Base-by-base conservation (phyloP, 495 filamentous ascomycete genomes). In the Clavariopsis aquatica region DNA sequence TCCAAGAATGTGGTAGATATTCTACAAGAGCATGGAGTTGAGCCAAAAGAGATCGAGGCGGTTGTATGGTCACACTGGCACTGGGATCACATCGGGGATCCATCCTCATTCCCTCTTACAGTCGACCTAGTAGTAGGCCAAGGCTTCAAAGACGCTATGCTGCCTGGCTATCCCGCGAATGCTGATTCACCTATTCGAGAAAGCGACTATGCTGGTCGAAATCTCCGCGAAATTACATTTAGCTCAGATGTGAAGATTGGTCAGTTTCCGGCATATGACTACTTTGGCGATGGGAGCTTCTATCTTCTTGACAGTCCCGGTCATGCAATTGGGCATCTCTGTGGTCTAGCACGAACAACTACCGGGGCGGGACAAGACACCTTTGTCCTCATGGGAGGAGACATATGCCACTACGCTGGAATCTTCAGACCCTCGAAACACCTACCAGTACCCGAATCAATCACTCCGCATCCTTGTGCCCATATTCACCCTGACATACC, bases 61-160 rank as follows among this genome's bases (percentile, higher is more conserved):
- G 74, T 87, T 19, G 76, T 87, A 43, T 84, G 80, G 79, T 31
- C 12, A 13, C 61, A 64, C 41, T 15, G 17, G 20, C 62, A 65
- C 52, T 60, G 15, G n/a, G 86, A 89, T 69, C 88, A 89, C 67
- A 76, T 75, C 15, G 87, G 86, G 1, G 80, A 89, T 55, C 76
- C 80, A 2, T 76, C 77, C 0, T 77, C 64, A 0, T 87, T 89
- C 59, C 81, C 78, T 0, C 27, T 77, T 0, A 74, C 69, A 20
- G 83, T 84, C 0, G 71, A 77, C 0, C 65, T 90, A 0, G 63
- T 73, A 29, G 70, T 88, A 17, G 86, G 87, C 0, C 82, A 81
- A 1, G 85, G 85, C 0, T 79, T 84, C 68, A 83, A 78, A 34
- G 68, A 75, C 3, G 34, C 49, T 0, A 62, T 81, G 22, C 52